Base-by-base conservation (phyloP, 129 eudicot species). In the Tagetes erecta region DNA sequence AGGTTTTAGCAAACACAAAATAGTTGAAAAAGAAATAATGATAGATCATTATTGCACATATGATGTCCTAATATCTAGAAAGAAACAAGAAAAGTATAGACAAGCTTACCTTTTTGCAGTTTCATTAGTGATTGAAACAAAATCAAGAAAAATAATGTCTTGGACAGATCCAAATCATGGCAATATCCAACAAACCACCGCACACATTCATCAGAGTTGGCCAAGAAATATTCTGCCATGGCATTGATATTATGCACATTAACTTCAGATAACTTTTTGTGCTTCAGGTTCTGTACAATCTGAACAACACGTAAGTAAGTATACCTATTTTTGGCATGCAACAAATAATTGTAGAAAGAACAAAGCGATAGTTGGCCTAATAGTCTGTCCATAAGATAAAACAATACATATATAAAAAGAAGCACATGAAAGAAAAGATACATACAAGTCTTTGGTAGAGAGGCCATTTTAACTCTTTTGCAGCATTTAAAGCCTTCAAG, bases 171-270 rank as follows among this genome's bases (percentile, higher is more conserved):
- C 51, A 72, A 69, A 45, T 78, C 79, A 57, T 78, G 64, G 78
- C 88, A 84, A 73, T 85, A 83, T 68, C 71, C 88, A 50, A 81
- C 83, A 79, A 94, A 87, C 97, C 96, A 94, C 49, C 84, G 82
- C 70, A 88, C 57, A 53, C 80, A 78, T 30, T 83, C 91, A 27
- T 85, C 84, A 50, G 81, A 71, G 67, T 83, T 72, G 64, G 44
- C 55, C 70, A 82, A 76, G 58, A 90, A 91, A 68, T 77, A 68
- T 56, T 86, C 88, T 9, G 92, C 91, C 82, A 94, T 71, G 74
- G 64, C 70, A 44, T 73, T 79, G 67, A 90, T 82, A 20, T 80
- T 94, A 42, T 82, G 84, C 87, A 85, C 39, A 83, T 94, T 93
- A 11, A 88, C 35, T 1, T 81, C 81, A 56, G 88, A 62, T 68